Percentiles rank a stretch among this genome's conserved stretches.
Conservation (phyloP, 1,139 yeast genomes). For the Yamadazyma diospyri region DNA sequence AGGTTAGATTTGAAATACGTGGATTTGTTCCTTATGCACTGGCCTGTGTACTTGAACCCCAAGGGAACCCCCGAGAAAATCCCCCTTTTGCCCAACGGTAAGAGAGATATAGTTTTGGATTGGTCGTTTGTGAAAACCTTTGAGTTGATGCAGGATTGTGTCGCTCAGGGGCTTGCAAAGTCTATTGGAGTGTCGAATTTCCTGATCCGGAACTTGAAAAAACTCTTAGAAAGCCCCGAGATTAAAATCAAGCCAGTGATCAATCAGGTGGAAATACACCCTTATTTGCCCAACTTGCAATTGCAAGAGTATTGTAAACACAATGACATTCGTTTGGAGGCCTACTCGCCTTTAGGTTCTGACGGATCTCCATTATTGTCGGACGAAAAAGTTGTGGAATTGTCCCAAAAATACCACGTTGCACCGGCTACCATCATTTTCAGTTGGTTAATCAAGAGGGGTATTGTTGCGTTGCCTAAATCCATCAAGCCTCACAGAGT, state of each 20-base stretch:
- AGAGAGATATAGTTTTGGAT: conserved; percentile 26
- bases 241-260: conserved; percentile 58
- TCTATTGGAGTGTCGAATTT: conserved; percentile 82
- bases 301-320: conserved; percentile 51
- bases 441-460: conserved; percentile 71
- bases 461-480: conserved; percentile 70
- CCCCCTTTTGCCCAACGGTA: conserved; percentile 22
- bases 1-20: conserved; percentile 75
- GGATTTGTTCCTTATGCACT: conserved; percentile 80
- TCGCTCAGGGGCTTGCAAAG: conserved; percentile 50
- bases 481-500: conserved; percentile 62
- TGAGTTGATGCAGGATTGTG: conserved; percentile 58
- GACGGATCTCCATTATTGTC: conserved; percentile 60
- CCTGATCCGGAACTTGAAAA: conserved; percentile 45
- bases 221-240: conserved; percentile 51
- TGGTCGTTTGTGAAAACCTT: conserved; percentile 63
- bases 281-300: conserved; percentile 67
- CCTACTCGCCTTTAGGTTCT: conserved; percentile 80
- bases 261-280: conserved; percentile 76
- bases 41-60: conserved; percentile 65
- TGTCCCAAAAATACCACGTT: conserved; percentile 56
- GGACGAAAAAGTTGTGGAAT: conserved; percentile 41
- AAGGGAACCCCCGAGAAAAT: conserved; percentile 31
- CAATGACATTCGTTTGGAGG: conserved; percentile 61
- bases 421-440: conserved; percentile 61